Evolutionary conservation across 345 rosid genomes (phyloP).

Genomic region (Citrus mangshanensis): DNA sequence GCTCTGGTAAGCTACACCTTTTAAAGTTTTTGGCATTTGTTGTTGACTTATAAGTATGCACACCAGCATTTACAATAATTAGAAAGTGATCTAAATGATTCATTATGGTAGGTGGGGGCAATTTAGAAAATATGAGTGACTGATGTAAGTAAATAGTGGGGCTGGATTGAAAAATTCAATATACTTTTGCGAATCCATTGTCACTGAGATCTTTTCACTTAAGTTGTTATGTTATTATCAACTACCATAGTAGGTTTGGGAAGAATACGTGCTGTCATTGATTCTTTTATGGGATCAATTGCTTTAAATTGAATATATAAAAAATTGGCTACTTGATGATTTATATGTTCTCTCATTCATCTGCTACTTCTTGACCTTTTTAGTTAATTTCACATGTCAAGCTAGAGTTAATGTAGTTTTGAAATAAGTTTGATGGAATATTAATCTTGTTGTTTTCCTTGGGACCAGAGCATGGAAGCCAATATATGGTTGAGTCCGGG

Average conservation of each 20-base stretch:
- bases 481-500: slow-evolving; percentile 56
- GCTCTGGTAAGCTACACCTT: slow-evolving; percentile 50
- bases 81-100: background rate
- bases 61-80: background rate
- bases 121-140: background rate
- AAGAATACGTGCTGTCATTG: background rate
- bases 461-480: slow-evolving; percentile 54
- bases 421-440: background rate
- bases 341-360: background rate
- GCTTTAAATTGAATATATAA: background rate
- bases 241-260: background rate
- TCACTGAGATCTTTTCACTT: background rate
- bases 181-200: background rate
- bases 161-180: background rate
- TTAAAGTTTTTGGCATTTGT: background rate
- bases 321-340: background rate
- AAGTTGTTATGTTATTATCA: background rate
- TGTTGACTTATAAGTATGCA: background rate
- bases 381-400: background rate
- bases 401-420: background rate
- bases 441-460: background rate
- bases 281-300: background rate
- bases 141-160: background rate
- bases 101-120: background rate
- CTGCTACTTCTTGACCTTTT: background rate